Evolutionary conservation across 164 flowering plant species (phyloP), one percentile per base, ranked within the genome.

Genomic region (Vitis cinerea): DNA sequence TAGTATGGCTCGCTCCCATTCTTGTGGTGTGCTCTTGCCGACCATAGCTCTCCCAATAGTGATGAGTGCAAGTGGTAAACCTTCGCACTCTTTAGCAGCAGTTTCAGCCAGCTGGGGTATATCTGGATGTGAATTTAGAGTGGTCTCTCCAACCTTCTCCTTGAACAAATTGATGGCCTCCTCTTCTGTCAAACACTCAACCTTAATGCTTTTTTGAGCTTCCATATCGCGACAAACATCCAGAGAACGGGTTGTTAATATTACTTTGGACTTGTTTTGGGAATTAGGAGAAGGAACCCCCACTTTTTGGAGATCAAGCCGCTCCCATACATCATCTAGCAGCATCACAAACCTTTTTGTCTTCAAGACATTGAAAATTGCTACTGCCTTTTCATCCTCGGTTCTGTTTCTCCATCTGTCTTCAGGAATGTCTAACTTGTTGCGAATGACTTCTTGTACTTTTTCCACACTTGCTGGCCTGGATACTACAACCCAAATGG

Each of bases 51-150:
- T 29, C 8, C 68, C 77, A 6, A 58, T 48, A 1, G 68, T 59
- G 14, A 68, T 15, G 3, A 74, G 54, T 5, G 77, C 72, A 6
- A 74, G 68, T 16, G 77, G 77, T 64, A 74, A 64, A 0, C 72
- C 68, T 12, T 14, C 0, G 29, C 77, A 74, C n/a, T 56, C 59
- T 17, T 37, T 12, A 10, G 69, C 77, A 6, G 64, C 56, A n/a
- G 0, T 51, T 56, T 50, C 19, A 0, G 77, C 77, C 16, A 74
- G 53, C 4, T 30, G 10, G 0, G 63, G 67, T 1, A 73, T 55
- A 0, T 68, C 67, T 16, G 63, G 72, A 19, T 19, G 23, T 19
- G 23, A 19, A 19, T 19, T 19, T 19, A 19, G 23, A 19, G 23
- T 19, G 1, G 23, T 19, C 23, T 19, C 23, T 19, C 23, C 23